Base-by-base conservation (phyloP, 2,329 filamentous ascomycete species). In the Hirsutella rhossiliensis region DNA sequence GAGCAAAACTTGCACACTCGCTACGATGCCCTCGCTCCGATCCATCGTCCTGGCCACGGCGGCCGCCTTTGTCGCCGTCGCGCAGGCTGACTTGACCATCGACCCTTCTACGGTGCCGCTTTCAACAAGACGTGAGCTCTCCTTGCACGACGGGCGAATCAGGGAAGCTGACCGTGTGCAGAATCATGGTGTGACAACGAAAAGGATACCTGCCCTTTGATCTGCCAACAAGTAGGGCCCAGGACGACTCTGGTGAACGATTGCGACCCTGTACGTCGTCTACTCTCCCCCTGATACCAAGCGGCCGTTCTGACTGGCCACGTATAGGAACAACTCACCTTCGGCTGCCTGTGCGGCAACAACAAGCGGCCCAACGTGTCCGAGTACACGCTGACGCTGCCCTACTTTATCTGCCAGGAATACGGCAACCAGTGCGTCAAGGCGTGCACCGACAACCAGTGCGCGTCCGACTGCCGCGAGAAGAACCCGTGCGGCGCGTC, bases 351-450 rank as follows among this genome's bases (percentile, higher is more conserved):
- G 53, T 92, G 85, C 68, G 71, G 72, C 49, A 72, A 83, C 58
- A 75, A 76, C 58, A 60, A 72, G 48, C 65, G 73, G 43, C 85
- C 85, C 52, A 88, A 89, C 64, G 65, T 86, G 41, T 78, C 81
- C 56, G 74, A 89, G 63, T 92, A 83, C 73, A 82, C 80, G 18
- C 72, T 87, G 53, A 89, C 85, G 1, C 69, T 92, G 23, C 85
- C 86, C 30, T 90, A 78, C 73, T 86, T 80, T 66, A 72, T 80
- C 54, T 92, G 85, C 73, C 72, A 72, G 40, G 72, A 83, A 63
- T 87, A 75, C 72, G 81, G 77, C 54, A 78, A 68, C 59, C 76
- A 87, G 63, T 87, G 83, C 60, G 78, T 83, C 12, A 56, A 51
- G 2, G 62, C 48, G 46, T 88, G 84, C 63, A 66, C 63, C 30